phyloP scores from a whole-genome alignment of 2,329 filamentous ascomycete genomes.

The Aspergillus sp. region DNA sequence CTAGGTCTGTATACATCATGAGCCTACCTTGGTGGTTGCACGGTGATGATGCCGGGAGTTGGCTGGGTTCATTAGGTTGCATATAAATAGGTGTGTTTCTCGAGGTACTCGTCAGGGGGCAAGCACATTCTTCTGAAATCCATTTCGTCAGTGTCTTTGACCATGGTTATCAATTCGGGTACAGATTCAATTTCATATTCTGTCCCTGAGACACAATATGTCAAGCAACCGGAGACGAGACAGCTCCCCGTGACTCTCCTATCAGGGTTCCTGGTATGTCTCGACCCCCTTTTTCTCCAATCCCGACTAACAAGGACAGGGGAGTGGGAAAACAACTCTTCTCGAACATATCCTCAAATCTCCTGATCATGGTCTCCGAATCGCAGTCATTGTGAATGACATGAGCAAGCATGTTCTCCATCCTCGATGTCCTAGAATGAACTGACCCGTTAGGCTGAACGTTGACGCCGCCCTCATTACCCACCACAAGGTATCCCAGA shows the following conservation, averaged over 20 bases:
- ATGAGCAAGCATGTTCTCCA: conserved; percentile 51
- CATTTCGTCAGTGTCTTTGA: background rate
- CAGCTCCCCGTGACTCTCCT: conserved; percentile 55
- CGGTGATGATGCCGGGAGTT: no score
- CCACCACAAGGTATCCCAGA: conserved; percentile 53
- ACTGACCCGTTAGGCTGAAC: conserved; percentile 46
- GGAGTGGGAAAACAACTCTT: conserved; percentile 67
- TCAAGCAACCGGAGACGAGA: conserved; percentile 4
- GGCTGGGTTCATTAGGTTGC: no score
- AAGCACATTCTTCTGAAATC: no score
- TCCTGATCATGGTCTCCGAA: conserved; percentile 59
- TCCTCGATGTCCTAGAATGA: background rate
- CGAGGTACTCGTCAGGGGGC: no score
- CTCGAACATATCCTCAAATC: conserved; percentile 64
- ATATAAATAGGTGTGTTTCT: no score
- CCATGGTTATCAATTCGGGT: conserved; percentile 13
- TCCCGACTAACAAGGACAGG: conserved; percentile 35
- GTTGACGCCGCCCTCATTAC: conserved; percentile 61
- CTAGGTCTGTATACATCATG: no score
- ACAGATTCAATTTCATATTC: conserved; percentile 5
- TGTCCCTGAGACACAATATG: background rate
- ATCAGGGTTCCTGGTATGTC: conserved; percentile 53
- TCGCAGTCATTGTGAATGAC: conserved; percentile 71
- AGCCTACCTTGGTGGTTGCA: no score
- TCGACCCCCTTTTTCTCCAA: background rate